Conservation (phyloP, 2,329 filamentous ascomycete genomes). For the Alternaria triticimaculans region DNA sequence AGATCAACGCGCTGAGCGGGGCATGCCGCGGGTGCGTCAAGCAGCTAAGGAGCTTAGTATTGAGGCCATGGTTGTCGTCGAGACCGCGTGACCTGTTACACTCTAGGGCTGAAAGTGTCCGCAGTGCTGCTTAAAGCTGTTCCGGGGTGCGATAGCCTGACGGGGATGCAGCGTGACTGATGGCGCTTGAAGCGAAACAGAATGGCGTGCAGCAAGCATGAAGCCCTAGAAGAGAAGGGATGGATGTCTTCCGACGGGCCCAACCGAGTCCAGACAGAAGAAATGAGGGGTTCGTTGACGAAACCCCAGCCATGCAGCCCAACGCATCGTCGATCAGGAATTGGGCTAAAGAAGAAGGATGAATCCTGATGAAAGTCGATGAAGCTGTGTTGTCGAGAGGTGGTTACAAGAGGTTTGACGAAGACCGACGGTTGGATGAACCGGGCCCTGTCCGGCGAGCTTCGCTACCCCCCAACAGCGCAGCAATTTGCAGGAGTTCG, state of each 20-base stretch:
- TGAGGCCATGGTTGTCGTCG: constrained; percentile 27
- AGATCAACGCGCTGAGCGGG: constrained; percentile 20
- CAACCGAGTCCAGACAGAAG: constrained; percentile 36
- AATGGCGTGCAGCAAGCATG: constrained; percentile 46
- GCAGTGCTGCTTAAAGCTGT: constrained; percentile 22
- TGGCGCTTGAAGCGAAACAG: constrained; percentile 46
- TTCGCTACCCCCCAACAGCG: constrained; percentile 45
- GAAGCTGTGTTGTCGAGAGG: constrained; percentile 31
- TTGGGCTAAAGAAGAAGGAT: constrained; percentile 20
- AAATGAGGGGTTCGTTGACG: constrained; percentile 35
- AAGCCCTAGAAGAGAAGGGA: constrained; percentile 33
- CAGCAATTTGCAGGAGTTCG: constrained; percentile 50
- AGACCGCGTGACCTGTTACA: constrained; percentile 42
- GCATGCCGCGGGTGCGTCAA: constrained; percentile 18
- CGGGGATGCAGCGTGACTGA: constrained; percentile 29
- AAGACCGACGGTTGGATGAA: constrained; percentile 41
- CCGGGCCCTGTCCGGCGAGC: constrained; percentile 34
- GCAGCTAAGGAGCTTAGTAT: constrained; percentile 29
- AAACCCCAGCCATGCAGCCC: constrained; percentile 23
- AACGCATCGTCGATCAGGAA: constrained; percentile 27
- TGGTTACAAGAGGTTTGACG: constrained; percentile 37
- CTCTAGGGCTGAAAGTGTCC: constrained; percentile 23
- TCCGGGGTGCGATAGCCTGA: constrained; percentile 29
- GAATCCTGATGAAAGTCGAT: constrained; percentile 24
- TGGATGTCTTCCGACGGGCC: constrained; percentile 26